These are phyloP conservation scores for Microdochium paspali DNA, from an alignment of 2,329 filamentous ascomycete genomes.

Conservation along the genomic window DNA sequence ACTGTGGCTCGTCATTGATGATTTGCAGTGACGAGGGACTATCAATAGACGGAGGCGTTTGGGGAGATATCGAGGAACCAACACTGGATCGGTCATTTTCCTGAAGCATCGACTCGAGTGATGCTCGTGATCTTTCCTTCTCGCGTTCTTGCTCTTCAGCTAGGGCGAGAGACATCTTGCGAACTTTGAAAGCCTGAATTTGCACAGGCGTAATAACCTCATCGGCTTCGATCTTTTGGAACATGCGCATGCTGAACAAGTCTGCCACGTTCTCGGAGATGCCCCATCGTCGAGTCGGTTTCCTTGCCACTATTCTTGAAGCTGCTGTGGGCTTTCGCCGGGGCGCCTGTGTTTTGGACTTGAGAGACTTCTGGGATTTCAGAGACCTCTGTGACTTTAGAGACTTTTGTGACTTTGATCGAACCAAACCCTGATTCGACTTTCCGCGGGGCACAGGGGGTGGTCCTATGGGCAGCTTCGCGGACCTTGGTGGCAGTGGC, in stretches of 20 bases:
- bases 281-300: conserved; percentile 36
- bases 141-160: conserved; percentile 11
- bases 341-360: too few species aligned
- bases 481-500: not conserved
- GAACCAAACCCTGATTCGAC: conserved; percentile 18
- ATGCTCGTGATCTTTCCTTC: conserved; percentile 5
- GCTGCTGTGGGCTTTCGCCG: conserved; percentile 11
- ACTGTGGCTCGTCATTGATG: not conserved
- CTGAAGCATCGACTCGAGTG: conserved; percentile 6
- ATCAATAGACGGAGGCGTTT: not conserved
- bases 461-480: too few species aligned
- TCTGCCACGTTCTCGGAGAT: conserved; percentile 49
- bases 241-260: conserved; percentile 43
- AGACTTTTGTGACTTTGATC: conserved; percentile 30
- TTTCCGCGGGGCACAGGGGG: not conserved
- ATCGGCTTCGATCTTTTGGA: conserved; percentile 45
- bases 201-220: conserved; percentile 48
- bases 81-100: not conserved
- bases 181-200: conserved; percentile 34
- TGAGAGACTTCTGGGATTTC: too few species aligned
- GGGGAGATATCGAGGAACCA: not conserved
- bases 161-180: conserved; percentile 23
- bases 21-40: not conserved
- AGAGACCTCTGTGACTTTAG: too few species aligned
- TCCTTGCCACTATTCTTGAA: conserved; percentile 12